Conservation (phyloP, 495 filamentous ascomycete species). For the Penicillium silybi region DNA sequence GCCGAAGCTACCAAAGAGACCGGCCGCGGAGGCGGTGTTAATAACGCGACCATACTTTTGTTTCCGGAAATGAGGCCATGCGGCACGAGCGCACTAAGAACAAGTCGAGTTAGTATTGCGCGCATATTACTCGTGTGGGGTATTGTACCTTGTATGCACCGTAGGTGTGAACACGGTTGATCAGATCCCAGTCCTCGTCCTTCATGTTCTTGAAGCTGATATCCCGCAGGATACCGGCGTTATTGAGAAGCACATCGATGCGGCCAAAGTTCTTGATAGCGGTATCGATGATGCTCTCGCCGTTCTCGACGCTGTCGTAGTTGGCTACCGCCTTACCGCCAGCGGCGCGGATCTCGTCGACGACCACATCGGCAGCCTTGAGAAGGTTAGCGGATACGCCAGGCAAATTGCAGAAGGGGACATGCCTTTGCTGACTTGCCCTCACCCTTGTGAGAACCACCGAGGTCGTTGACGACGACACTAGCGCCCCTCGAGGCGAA, state of each 20-base stretch:
- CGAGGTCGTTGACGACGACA: constrained; percentile 96
- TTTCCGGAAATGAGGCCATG: constrained; percentile 97
- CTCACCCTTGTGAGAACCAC: constrained; percentile 91
- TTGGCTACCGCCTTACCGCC: constrained; percentile 97
- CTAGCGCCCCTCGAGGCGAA: constrained; percentile 90
- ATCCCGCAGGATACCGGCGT: constrained; percentile 95
- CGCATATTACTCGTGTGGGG: not conserved
- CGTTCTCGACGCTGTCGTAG: constrained; percentile 95
- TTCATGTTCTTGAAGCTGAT: constrained; percentile 99
- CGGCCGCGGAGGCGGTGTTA: constrained; percentile 93
- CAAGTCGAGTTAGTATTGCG: constrained; percentile 2
- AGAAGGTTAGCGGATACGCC: constrained; percentile 16
- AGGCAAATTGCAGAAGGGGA: not conserved
- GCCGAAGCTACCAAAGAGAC: constrained; percentile 93
- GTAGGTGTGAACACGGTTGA: constrained; percentile 89
- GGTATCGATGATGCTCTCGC: constrained; percentile 93
- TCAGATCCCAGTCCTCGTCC: constrained; percentile 93
- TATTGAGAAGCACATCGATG: constrained; percentile 95
- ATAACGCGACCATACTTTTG: constrained; percentile 97
- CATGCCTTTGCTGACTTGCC: constrained; percentile 79
- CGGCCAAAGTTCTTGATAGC: constrained; percentile 90
- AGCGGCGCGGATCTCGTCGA: constrained; percentile 85
- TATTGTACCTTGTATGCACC: constrained; percentile 79
- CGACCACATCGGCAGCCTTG: constrained; percentile 91
- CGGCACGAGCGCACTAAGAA: constrained; percentile 76